Base-by-base conservation (phyloP, 305 asterid species). In the Lippia alba region DNA sequence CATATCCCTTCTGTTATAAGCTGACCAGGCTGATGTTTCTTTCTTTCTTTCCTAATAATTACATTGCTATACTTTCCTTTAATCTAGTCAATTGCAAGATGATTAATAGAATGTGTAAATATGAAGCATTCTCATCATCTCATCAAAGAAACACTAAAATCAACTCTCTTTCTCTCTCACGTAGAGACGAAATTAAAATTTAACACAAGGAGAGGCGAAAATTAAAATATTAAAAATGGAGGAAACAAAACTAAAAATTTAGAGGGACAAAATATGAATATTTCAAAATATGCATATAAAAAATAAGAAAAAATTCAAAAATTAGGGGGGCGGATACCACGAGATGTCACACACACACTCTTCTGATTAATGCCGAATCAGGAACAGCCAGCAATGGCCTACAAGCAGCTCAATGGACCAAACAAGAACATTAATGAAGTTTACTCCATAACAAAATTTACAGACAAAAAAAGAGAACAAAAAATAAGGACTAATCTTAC, bases 71-170 rank as follows among this genome's bases (percentile, higher is more conserved):
- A 45, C 55, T 64, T 67, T 58, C 9, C 63, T 57, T 51, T 61
- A 54, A 7, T 53, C 61, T 54, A 58, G 40, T 48, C 67, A 56
- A 69, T 45, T 11, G 67, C 44, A 15, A 32, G 71, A 74, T 67
- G 60, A 71, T 66, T 59, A 53, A 34, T n/a, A 17, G 11, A 18
- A 70, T 10, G 46, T 39, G 58, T 64, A 39, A 64, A 64, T 49
- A 8, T 8, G 24, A 60, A 60, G 39, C 8, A 39, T 60, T 60
- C 32, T 60, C 0, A 17, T 8, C 58, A 53, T 4, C 53, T 46
- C 53, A 49, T 49, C 18, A 55, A 20, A 51, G 56, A 51, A 51
- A 51, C 12, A 16, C 12, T 17, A 16, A 16, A 15, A 7, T 16
- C 3, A 17, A 15, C 41, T 7, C 30, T 24, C 30, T 24, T 3